Evolutionary conservation across 1,284 basidiomycete genomes (phyloP), one percentile per base, ranked within the genome.

Genomic region (Athelia psychrophila): DNA sequence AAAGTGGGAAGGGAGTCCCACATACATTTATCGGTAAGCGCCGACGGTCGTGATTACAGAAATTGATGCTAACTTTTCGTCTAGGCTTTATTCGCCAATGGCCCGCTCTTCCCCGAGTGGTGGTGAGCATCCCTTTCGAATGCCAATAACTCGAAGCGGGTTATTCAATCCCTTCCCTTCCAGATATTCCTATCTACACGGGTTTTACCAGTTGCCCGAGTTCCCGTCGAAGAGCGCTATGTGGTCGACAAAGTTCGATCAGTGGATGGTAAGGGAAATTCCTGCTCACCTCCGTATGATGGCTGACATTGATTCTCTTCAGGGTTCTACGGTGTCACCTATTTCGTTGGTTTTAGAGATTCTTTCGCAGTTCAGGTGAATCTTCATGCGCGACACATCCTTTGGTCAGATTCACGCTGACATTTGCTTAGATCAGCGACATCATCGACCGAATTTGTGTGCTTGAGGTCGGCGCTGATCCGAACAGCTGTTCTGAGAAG

Each of bases 241-340:
- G 64, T 74, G 12, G 73, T 85, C 22, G 73, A 70, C 22, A 83
- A 81, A 61, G 76, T 83, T 30, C 73, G 79, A 19, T 72, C 75
- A 2, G 58, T 84, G 12, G 71, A 79, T 57, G 81, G 79, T 74
- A 58, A 30, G 27, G 5, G 27, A 36, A 16, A 45, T 18, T 38
- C 44, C 20, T 8, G 22, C 6, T 5, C 22, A 35, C 42, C 3
- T 20, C 32, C 18, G 15, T 42, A 8, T 0, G 12, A 16, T 20
- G 23, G 23, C 36, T 47, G 49, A 18, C 49, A 20, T 51, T 13
- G 24, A 45, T 42, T 46, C 48, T 2, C 25, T 42, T 6, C 5
- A 77, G 81, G 83, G 1, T 83, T 85, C 62, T 86, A 85, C 49
- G 79, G 77, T 18, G 79, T 79, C 2, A 80, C 80, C 1, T 83